Conservation (phyloP, 1,284 basidiomycete species). For the Meripilus lineatus region DNA sequence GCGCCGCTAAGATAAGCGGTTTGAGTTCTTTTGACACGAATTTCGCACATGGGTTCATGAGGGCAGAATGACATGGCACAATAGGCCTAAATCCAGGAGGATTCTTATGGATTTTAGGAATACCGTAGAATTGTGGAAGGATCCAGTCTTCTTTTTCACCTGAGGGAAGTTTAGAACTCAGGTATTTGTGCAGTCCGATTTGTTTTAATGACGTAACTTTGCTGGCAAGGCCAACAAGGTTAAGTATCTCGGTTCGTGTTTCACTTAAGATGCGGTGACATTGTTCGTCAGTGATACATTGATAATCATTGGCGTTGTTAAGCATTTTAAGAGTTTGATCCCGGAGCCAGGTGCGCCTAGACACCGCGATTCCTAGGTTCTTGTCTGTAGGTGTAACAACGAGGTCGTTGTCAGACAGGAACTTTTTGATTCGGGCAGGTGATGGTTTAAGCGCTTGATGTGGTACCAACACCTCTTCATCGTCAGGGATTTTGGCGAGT, state of each 20-base stretch:
- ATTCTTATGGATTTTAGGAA: constrained; percentile 34
- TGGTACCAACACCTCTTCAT: no score
- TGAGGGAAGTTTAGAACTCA: constrained; percentile 1
- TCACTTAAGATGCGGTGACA: background rate
- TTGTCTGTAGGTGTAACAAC: constrained; percentile 6
- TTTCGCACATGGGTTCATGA: constrained; percentile 12
- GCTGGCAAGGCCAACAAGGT: background rate
- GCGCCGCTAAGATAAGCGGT: background rate
- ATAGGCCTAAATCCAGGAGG: constrained; percentile 30
- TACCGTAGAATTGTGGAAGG: constrained; percentile 28
- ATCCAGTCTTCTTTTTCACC: constrained; percentile 11
- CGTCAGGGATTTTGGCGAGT: no score
- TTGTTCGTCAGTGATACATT: background rate
- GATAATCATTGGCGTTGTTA: constrained; percentile 7
- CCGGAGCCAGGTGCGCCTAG: constrained; percentile 10
- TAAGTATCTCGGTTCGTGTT: background rate
- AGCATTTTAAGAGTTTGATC: constrained; percentile 8
- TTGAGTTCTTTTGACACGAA: constrained; percentile 3
- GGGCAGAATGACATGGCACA: constrained; percentile 28
- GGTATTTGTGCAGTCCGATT: background rate
- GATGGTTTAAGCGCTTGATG: no score
- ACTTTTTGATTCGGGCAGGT: no score
- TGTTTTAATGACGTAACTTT: background rate
- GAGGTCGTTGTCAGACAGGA: no score
- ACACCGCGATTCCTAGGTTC: constrained; percentile 10